Conservation (phyloP, 1,284 basidiomycete genomes). For the Ustilago vetiveriae region DNA sequence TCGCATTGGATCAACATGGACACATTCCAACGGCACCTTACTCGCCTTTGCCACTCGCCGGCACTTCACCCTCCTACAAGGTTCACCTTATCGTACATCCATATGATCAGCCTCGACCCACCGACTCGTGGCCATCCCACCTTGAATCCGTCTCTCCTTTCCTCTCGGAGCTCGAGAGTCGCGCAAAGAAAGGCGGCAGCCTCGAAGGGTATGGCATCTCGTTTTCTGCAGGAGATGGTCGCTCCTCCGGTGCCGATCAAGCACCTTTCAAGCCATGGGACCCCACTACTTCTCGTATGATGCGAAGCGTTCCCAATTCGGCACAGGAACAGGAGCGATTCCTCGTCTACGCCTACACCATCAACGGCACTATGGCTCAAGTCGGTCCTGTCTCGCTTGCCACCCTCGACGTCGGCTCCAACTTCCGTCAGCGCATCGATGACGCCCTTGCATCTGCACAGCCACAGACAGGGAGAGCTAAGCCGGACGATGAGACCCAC, state of each 20-base stretch:
- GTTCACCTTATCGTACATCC: slow-evolving; percentile 59
- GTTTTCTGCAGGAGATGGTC: slow-evolving; percentile 44
- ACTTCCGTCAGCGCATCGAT: slow-evolving; percentile 31
- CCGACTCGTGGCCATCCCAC: slow-evolving; percentile 55
- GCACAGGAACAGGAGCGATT: slow-evolving; percentile 53
- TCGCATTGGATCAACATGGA: slow-evolving; percentile 48
- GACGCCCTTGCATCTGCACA: slow-evolving; percentile 27
- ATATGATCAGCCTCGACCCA: slow-evolving; percentile 29
- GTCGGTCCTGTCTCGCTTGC: slow-evolving; percentile 53
- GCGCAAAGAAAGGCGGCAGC: slow-evolving; percentile 46
- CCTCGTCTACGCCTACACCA: slow-evolving; percentile 48
- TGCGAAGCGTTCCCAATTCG: slow-evolving; percentile 49
- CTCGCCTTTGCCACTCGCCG: slow-evolving; percentile 50
- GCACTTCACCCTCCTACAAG: slow-evolving; percentile 57
- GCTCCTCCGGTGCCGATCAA: neutral
- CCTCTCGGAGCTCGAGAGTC: slow-evolving; percentile 55
- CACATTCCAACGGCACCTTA: slow-evolving; percentile 57
- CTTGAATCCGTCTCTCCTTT: slow-evolving; percentile 56
- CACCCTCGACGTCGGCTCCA: slow-evolving; percentile 41
- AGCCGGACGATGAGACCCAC: slow-evolving; percentile 47
- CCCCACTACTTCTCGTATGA: slow-evolving; percentile 42
- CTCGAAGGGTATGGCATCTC: slow-evolving; percentile 57
- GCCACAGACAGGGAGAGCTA: slow-evolving; percentile 29
- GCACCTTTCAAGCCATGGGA: slow-evolving; percentile 49
- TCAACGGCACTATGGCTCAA: slow-evolving; percentile 48